Base-by-base conservation (phyloP, 805 yeast genomes). In the Pichia nakasei region DNA sequence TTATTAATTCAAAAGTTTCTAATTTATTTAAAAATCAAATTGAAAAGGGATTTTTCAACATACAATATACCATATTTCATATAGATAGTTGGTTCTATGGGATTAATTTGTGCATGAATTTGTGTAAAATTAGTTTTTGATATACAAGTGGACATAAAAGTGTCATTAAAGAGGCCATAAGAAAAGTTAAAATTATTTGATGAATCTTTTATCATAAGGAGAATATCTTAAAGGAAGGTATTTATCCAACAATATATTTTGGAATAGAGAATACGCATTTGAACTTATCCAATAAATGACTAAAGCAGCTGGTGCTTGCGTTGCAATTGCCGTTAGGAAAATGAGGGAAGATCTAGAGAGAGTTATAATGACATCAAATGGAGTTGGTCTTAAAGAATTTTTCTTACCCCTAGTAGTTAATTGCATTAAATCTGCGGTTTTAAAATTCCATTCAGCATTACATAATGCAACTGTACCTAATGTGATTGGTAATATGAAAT, bases 221-320 rank as follows among this genome's bases (percentile, higher is more conserved):
- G 74, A 64, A 52, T 65, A 70, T 39, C 67, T 61, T 20, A 81
- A 65, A 1, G 95, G 95, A 57, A 82, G 64, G 31, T 69, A 61
- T 52, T 68, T 65, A 56, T 89, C 93, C 55, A 91, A 64, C 17
- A 83, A 47, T 13, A 82, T 59, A 58, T 89, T 91, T 54, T 91
- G 97, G 0, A 75, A 48, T 47, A 85, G 64, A 2, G 97, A 88
- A 57, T 71, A 89, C 4, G 72, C 52, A 57, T 87, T 89, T 0
- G 96, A 87, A 38, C 91, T 78, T 26, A 86, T 72, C 98, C 97
- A 91, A 63, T 89, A 91, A n/a, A 87, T 58, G 0, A 82, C 76
- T 31, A 89, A 65, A 0, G 94, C 86, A 24, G 81, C 68, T 0
- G 97, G 95, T 0, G 95, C 94, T 54, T 88, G 93, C 35, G 88